These are phyloP conservation scores for Boletellus sp. DNA, from an alignment of 768 basidiomycete genomes.

Conservation along the genomic window DNA sequence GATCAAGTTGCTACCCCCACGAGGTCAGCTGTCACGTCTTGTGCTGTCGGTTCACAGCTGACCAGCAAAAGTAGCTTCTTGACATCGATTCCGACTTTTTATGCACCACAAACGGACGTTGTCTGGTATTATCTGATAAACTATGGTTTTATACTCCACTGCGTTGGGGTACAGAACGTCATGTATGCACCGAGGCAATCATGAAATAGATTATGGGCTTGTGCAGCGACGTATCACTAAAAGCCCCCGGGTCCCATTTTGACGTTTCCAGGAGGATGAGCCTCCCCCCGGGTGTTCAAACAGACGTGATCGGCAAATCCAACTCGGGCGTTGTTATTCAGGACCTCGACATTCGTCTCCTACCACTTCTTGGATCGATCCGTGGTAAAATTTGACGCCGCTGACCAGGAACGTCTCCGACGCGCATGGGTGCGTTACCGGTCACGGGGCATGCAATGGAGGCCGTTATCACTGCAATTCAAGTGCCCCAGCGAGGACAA, in stretches of 20 bases:
- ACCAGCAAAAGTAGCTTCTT: constrained; percentile 1
- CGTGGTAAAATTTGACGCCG: constrained; percentile 13
- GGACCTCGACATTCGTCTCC: constrained; percentile 11
- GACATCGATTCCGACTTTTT: background rate
- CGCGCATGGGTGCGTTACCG: constrained; percentile 32
- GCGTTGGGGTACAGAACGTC: constrained; percentile 1
- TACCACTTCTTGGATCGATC: constrained; percentile 21
- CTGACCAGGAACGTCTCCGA: constrained; percentile 15
- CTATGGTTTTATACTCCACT: background rate
- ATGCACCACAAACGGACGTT: background rate
- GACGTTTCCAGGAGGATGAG: constrained; percentile 21
- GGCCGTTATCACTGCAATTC: constrained; percentile 12
- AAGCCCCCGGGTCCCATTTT: constrained; percentile 12
- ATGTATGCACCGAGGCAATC: background rate
- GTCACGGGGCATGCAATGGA: constrained; percentile 35
- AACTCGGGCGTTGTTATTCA: constrained; percentile 2
- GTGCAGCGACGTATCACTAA: constrained; percentile 14
- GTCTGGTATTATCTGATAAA: background rate
- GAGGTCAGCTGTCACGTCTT: background rate
- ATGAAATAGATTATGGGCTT: background rate
- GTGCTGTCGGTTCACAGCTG: background rate
- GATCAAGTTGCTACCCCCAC: constrained; percentile 6
- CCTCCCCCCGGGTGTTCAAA: constrained; percentile 10
- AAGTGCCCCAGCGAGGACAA: no score
- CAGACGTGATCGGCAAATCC: constrained; percentile 19